Evolutionary conservation across 352 stramenopile genomes (phyloP).

Genomic region (Pythium coloratum): DNA sequence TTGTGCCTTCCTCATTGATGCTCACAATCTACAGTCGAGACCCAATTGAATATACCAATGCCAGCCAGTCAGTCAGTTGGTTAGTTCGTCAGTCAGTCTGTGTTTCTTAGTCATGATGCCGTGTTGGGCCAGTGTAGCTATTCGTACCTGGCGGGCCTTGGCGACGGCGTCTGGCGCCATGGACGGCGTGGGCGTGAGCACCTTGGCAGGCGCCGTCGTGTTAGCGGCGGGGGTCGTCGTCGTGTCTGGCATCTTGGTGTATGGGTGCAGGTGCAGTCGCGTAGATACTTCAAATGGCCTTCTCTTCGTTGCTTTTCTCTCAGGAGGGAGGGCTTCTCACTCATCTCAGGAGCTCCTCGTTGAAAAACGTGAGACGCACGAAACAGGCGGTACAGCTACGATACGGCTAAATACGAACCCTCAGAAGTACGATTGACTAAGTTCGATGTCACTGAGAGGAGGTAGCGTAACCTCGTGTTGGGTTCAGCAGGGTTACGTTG

Average conservation of each 20-base stretch:
- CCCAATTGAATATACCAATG: not conserved
- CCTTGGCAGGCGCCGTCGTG: conserved; percentile 17
- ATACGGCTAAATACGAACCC: conserved; percentile 12
- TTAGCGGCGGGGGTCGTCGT: not conserved
- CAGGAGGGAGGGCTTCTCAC: not conserved
- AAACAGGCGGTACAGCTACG: conserved; percentile 12
- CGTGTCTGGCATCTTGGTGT: conserved; percentile 6
- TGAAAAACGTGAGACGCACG: not conserved
- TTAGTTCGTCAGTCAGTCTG: not conserved
- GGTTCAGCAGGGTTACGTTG: not conserved
- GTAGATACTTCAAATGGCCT: not conserved
- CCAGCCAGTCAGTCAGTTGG: not conserved
- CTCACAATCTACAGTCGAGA: conserved; percentile 62
- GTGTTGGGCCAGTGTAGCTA: conserved; percentile 5
- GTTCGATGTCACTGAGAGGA: not conserved
- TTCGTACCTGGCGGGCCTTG: conserved; percentile 44
- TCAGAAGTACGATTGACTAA: conserved; percentile 6
- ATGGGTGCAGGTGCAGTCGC: not conserved
- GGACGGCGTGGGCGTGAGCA: conserved; percentile 26
- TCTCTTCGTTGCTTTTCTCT: not conserved
- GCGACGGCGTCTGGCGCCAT: conserved; percentile 35
- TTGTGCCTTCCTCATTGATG: conserved; percentile 87
- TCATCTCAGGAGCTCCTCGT: conserved; percentile 4
- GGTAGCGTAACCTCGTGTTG: not conserved
- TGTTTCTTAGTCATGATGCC: not conserved